These are phyloP conservation scores for Exophiala dermatitidis DNA, from an alignment of 2,329 filamentous ascomycete genomes.

Conservation along the genomic window DNA sequence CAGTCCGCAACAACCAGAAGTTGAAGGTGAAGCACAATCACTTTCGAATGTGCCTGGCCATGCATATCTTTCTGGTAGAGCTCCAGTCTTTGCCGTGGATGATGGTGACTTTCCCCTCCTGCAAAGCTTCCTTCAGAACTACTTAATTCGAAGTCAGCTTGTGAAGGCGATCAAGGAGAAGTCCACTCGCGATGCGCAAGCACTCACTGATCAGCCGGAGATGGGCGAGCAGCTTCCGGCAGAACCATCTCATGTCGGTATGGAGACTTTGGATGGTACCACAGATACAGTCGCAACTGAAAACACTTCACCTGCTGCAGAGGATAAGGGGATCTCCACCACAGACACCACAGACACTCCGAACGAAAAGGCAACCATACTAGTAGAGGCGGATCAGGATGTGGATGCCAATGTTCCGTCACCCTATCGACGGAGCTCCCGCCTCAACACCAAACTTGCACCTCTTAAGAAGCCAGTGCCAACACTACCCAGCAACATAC, in stretches of 20 bases:
- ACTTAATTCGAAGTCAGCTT: conserved; percentile 22
- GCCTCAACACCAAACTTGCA: conserved; percentile 27
- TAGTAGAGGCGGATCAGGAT: conserved; percentile 5
- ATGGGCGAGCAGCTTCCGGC: not conserved
- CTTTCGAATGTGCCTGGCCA: not conserved
- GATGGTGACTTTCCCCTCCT: conserved; percentile 27
- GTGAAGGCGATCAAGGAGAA: conserved; percentile 15
- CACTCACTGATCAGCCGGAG: not conserved
- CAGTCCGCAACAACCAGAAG: not conserved
- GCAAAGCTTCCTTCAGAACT: conserved; percentile 23
- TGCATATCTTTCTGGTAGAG: not conserved
- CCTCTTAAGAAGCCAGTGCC: conserved; percentile 21
- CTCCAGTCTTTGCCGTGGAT: conserved; percentile 3
- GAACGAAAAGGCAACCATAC: not conserved
- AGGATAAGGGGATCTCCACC: not conserved
- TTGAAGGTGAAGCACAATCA: not conserved
- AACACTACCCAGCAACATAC: conserved; percentile 34
- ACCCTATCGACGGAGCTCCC: conserved; percentile 34
- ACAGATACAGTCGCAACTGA: not conserved
- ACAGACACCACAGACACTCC: not conserved
- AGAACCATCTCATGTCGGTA: not conserved
- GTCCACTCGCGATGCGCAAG: not conserved
- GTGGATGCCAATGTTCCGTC: conserved; percentile 12
- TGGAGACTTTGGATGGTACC: not conserved
- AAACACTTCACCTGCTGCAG: not conserved